Conservation (phyloP, 192 early-diverging fungal species). For the Dispira parvispora region DNA sequence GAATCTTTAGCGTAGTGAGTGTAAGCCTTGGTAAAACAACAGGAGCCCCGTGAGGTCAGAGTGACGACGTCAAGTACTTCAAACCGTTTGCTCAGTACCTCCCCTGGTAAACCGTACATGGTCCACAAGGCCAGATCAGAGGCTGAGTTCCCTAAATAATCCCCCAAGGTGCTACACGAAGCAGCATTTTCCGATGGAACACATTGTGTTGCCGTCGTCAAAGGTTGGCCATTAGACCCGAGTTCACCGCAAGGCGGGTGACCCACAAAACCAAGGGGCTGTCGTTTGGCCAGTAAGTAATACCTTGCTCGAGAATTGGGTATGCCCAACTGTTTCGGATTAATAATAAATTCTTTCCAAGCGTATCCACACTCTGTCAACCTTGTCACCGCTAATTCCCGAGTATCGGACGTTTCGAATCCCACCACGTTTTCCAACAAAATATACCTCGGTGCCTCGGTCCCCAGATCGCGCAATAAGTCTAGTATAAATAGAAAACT, state of each 20-base stretch:
- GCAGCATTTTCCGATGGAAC: background rate
- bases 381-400: conserved; percentile 33
- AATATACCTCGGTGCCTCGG: conserved; percentile 36
- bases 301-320: conserved; percentile 69
- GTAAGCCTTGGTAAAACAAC: conserved; percentile 76
- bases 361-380: conserved; percentile 36
- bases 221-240: conserved; percentile 30
- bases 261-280: background rate
- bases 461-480: conserved; percentile 33
- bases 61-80: conserved; percentile 45
- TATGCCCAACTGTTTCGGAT: conserved; percentile 52
- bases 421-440: conserved; percentile 72
- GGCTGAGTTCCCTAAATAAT: conserved; percentile 16
- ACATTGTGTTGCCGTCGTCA: conserved; percentile 17
- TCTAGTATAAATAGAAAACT: conserved; percentile 58
- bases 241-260: conserved; percentile 26
- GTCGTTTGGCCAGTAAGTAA: conserved; percentile 34
- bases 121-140: background rate
- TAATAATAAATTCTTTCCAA: conserved; percentile 57
- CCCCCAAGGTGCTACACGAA: conserved; percentile 6
- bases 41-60: conserved; percentile 36
- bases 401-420: conserved; percentile 51
- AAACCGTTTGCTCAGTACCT: conserved; percentile 2
- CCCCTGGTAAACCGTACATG: background rate
- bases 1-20: conserved; percentile 37